Percentiles rank a stretch among this genome's conserved stretches.
Evolutionary conservation across 495 filamentous ascomycete species (phyloP).

Genomic region (Cudoniella acicularis): DNA sequence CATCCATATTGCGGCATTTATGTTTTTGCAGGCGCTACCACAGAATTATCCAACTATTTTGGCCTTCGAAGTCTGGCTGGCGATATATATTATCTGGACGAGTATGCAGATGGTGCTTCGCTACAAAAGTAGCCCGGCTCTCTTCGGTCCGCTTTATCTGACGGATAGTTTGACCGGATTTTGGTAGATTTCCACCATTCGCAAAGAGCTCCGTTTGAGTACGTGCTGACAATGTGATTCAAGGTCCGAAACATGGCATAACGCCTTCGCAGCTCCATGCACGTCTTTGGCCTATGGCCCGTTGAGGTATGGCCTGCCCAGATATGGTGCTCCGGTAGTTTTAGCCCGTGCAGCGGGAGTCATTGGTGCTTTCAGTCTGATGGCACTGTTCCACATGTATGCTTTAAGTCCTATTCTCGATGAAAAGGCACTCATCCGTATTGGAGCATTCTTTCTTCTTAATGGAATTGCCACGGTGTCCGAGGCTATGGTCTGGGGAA

Average conservation of each 20-base stretch:
- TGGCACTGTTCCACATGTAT: constrained; percentile 34
- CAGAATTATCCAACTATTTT: constrained; percentile 27
- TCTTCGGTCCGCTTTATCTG: constrained; percentile 36
- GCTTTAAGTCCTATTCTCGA: constrained; percentile 29
- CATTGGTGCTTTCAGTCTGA: constrained; percentile 30
- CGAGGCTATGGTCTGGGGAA: constrained; percentile 34
- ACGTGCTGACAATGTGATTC: constrained; percentile 6
- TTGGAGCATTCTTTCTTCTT: constrained; percentile 32
- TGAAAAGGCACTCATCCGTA: constrained; percentile 21
- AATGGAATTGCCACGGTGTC: constrained; percentile 33
- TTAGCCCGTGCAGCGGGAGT: constrained; percentile 29
- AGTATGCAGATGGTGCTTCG: constrained; percentile 30
- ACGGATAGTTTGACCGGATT: constrained; percentile 31
- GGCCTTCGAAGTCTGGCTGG: constrained; percentile 32
- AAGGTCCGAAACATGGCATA: constrained; percentile 37
- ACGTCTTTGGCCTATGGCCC: constrained; percentile 30
- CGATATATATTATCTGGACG: constrained; percentile 38
- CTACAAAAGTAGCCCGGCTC: constrained; percentile 31
- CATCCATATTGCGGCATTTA: constrained; percentile 28
- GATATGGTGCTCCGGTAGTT: constrained; percentile 25
- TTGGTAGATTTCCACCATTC: constrained; percentile 21
- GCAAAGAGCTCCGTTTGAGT: background rate
- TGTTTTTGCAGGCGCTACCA: constrained; percentile 28
- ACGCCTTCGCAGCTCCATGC: constrained; percentile 34
- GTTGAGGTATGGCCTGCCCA: constrained; percentile 21